A percentile compares a stretch with the other conserved stretches of the same genome.
phyloP scores from a whole-genome alignment of 176 grass and related monocot genomes.

The Pharus latifolius region DNA sequence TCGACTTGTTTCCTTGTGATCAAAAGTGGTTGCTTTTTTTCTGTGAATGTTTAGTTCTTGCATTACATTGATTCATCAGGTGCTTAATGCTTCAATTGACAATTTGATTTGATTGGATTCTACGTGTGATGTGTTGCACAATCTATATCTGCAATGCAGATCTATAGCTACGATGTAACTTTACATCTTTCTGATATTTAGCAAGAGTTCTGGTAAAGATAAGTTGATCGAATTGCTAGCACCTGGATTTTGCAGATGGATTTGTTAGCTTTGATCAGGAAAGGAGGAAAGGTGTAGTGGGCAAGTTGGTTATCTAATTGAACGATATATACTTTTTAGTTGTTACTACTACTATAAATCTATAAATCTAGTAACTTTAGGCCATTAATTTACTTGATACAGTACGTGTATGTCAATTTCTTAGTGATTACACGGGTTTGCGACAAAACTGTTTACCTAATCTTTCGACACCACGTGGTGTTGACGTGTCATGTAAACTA shows the following conservation, averaged over 20 bases:
- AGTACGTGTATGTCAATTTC: not conserved
- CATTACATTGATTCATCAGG: not conserved
- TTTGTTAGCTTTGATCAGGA: constrained; percentile 6
- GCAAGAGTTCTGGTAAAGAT: not conserved
- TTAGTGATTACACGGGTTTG: not conserved
- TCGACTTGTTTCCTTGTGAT: not conserved
- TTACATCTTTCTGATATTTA: not conserved
- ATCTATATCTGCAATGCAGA: not conserved
- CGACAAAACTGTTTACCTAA: not conserved
- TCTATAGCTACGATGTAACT: not conserved
- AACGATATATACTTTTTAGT: too few relatives aligned
- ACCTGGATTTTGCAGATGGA: constrained; percentile 19
- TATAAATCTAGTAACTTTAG: too few relatives aligned
- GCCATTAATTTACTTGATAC: not conserved
- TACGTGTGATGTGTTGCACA: not conserved
- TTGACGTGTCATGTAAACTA: not conserved
- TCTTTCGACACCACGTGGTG: not conserved
- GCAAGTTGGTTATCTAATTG: not conserved
- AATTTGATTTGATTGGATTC: not conserved
- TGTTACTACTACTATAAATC: too few relatives aligned
- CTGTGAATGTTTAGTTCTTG: not conserved
- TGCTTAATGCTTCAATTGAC: not conserved
- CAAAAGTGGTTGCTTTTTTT: not conserved
- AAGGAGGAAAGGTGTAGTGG: not conserved
- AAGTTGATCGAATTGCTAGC: not conserved